phyloP scores from a whole-genome alignment of 179 eudicot species.

The Pouteria campechiana region DNA sequence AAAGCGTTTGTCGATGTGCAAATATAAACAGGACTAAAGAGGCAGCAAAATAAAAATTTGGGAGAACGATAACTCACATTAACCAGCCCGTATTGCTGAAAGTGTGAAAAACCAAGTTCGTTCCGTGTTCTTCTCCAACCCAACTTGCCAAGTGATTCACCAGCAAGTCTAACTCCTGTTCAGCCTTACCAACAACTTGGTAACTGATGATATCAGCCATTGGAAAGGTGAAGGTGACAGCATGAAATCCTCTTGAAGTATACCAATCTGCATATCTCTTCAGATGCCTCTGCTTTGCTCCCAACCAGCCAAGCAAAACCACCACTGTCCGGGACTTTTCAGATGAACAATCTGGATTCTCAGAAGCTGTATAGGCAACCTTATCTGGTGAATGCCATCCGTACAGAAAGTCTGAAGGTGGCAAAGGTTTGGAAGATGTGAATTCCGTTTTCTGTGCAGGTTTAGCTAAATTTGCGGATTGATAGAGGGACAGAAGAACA shows the following conservation, averaged over 20 bases:
- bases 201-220: constrained; percentile 85
- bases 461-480: constrained; percentile 54
- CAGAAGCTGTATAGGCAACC: constrained; percentile 31
- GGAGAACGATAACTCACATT: constrained; percentile 44
- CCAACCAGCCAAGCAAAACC: constrained; percentile 91
- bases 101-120: constrained; percentile 87
- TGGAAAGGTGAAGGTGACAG: constrained; percentile 85
- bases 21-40: background rate
- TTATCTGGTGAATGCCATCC: constrained; percentile 88
- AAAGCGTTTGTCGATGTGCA: background rate
- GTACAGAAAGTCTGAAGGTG: constrained; percentile 55
- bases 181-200: constrained; percentile 88
- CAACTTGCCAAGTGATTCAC: constrained; percentile 75
- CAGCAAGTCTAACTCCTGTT: constrained; percentile 66
- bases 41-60: too few species aligned
- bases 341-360: constrained; percentile 46
- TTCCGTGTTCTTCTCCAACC: constrained; percentile 84
- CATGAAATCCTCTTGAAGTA: constrained; percentile 90
- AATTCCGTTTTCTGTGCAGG: constrained; percentile 37
- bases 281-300: constrained; percentile 93
- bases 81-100: constrained; percentile 99
- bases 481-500: constrained; percentile 36
- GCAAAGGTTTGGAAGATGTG: constrained; percentile 18
- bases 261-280: constrained; percentile 86
- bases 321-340: constrained; percentile 78